These are phyloP conservation scores for Chalciporus piperatus DNA, from an alignment of 768 basidiomycete genomes.

Conservation along the genomic window DNA sequence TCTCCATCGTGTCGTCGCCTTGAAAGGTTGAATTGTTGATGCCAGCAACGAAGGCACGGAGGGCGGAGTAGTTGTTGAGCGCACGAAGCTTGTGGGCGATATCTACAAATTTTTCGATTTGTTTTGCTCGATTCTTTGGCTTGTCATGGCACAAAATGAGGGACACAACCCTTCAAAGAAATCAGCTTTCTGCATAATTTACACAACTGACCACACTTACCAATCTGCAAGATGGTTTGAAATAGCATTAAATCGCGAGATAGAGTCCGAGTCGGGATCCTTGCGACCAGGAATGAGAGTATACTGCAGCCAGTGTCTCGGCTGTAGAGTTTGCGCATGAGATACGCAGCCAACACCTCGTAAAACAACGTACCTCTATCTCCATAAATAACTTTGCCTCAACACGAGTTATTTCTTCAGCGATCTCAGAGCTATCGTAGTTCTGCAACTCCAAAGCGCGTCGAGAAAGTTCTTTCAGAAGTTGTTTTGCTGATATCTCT, in stretches of 20 bases:
- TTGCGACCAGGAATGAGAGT: slow-evolving; percentile 69
- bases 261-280: slow-evolving; percentile 62
- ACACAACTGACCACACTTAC: slow-evolving; percentile 38
- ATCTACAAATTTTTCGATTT: slow-evolving; percentile 87
- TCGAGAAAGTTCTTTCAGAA: slow-evolving; percentile 60
- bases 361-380: slow-evolving; percentile 59
- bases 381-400: slow-evolving; percentile 66
- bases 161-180: slow-evolving; percentile 73
- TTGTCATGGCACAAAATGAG: slow-evolving; percentile 87
- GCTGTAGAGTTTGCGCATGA: slow-evolving; percentile 42
- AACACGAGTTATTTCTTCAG: slow-evolving; percentile 80
- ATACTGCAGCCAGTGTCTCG: slow-evolving; percentile 84
- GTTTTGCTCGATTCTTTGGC: slow-evolving; percentile 66
- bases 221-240: slow-evolving; percentile 86
- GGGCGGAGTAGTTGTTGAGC: slow-evolving; percentile 88
- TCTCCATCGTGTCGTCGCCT: slow-evolving; percentile 73
- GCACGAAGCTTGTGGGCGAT: slow-evolving; percentile 78
- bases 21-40: slow-evolving; percentile 81
- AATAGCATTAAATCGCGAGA: slow-evolving; percentile 67
- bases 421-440: slow-evolving; percentile 64
- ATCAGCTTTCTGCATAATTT: slow-evolving; percentile 1
- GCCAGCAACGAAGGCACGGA: slow-evolving; percentile 92
- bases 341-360: neutral
- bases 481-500: slow-evolving; percentile 51
- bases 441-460: slow-evolving; percentile 56